These are phyloP conservation scores for Cladosporium phlei DNA, from an alignment of 2,329 filamentous ascomycete genomes.

Conservation along the genomic window DNA sequence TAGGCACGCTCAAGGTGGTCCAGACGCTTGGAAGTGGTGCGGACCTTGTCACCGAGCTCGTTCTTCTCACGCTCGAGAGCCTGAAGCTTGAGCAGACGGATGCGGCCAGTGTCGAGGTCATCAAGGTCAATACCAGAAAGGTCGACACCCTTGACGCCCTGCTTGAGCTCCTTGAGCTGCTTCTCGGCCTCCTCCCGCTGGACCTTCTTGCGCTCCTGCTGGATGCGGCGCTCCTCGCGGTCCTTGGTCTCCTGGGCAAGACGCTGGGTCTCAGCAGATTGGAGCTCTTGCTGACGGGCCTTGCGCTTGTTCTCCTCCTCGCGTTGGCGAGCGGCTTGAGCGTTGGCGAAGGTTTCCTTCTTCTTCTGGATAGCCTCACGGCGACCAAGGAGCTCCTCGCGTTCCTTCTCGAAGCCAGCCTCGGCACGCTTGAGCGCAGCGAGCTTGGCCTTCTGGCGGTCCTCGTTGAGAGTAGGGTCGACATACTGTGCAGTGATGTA, in stretches of 20 bases:
- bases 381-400: constrained; percentile 75
- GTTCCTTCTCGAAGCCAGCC: constrained; percentile 87
- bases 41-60: constrained; percentile 83
- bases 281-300: constrained; percentile 77
- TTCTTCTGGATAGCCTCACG: constrained; percentile 93
- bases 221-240: constrained; percentile 78
- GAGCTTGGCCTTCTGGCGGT: constrained; percentile 71
- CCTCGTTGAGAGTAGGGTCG: constrained; percentile 81
- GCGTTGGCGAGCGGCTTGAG: constrained; percentile 81
- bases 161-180: constrained; percentile 92
- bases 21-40: constrained; percentile 88
- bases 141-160: constrained; percentile 77
- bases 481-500: constrained; percentile 95
- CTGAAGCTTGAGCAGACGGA: constrained; percentile 90
- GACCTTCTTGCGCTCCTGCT: constrained; percentile 75
- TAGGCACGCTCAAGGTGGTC: constrained; percentile 96
- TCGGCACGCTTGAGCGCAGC: constrained; percentile 75
- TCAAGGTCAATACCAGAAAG: constrained; percentile 84
- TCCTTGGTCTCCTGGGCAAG: constrained; percentile 89
- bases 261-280: constrained; percentile 83
- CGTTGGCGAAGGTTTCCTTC: constrained; percentile 90
- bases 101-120: constrained; percentile 53
- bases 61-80: constrained; percentile 98
- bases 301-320: constrained; percentile 88
- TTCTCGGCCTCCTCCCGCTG: constrained; percentile 60